phyloP scores from a whole-genome alignment of 208 protist species.

The Trypanosoma boissoni region DNA sequence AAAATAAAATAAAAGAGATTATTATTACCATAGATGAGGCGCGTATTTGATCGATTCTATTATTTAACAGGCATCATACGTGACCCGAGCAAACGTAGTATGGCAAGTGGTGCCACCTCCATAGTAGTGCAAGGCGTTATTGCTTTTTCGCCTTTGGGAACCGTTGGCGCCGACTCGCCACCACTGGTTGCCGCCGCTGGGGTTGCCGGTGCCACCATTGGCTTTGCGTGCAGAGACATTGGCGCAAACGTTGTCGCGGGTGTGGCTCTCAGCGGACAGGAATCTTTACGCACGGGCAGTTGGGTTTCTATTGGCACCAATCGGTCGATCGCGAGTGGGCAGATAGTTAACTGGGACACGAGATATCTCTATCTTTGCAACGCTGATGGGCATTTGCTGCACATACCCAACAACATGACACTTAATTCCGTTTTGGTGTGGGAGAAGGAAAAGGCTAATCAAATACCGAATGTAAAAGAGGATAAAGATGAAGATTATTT shows the following conservation, averaged over 20 bases:
- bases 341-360: conserved; percentile 74
- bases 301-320: conserved; percentile 57
- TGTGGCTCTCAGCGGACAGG: conserved; percentile 64
- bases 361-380: conserved; percentile 75
- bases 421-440: conserved; percentile 71
- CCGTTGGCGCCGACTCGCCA: conserved; percentile 68
- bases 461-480: background rate
- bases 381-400: conserved; percentile 40
- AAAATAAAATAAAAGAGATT: background rate
- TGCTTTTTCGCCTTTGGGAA: conserved; percentile 65
- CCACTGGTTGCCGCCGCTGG: conserved; percentile 74
- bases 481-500: too few relatives aligned
- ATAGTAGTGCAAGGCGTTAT: conserved; percentile 51
- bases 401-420: conserved; percentile 73
- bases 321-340: conserved; percentile 34
- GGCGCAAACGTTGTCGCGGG: conserved; percentile 81
- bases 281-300: conserved; percentile 56
- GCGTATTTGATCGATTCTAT: conserved; percentile 80
- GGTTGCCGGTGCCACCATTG: conserved; percentile 76
- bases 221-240: conserved; percentile 85
- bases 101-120: conserved; percentile 62
- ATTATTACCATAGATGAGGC: conserved; percentile 48
- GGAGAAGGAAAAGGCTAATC: conserved; percentile 19
- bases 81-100: conserved; percentile 66
- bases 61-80: conserved; percentile 53